Evolutionary conservation across 2,329 filamentous ascomycete species (phyloP), one percentile per base, ranked within the genome.

Genomic region (Calycina herbarum): DNA sequence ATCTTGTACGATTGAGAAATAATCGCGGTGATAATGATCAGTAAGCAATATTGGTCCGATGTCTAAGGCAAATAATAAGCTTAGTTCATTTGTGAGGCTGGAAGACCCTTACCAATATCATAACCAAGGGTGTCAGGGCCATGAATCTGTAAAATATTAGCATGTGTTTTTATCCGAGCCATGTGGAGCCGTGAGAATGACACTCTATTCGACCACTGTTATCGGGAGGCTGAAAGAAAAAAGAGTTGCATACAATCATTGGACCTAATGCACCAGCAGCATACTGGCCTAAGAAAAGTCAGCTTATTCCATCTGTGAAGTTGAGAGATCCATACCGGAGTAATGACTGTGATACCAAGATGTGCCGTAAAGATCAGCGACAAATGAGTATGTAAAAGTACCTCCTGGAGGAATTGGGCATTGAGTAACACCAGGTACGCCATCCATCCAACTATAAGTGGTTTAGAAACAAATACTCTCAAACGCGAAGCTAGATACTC

Each of bases 321-420:
- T 27, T 27, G 10, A 13, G 10, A 31, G 8, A 57, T n/a, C 13
- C 27, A n/a, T 57, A 57, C 56, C 56, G 42, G 78, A 78, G 71
- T 85, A 85, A 72, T 89, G 87, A 1, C 82, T 85, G 74, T 89
- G 87, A 65, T 88, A 89, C 84, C 85, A 88, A 2, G 79, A 79
- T 0, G 82, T 78, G 3, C 86, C 83, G 73, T 86, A 75, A 2
- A 69, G 65, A 59, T 73, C 69, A n/a, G 70, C 72, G 27, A 68
- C 56, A 65, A 76, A 76, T 3, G 59, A 64, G 62, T 76, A 76
- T 40, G 69, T 73, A 58, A 75, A 75, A 11, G 51, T 68, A 29
- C 66, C 64, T 64, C 71, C 83, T 0, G 84, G 82, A 0, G 85
- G 77, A 64, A 91, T 86, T 2, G 89, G 88, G 69, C 89, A 93